Evolutionary conservation across 106 monocot genomes (phyloP).

Genomic region (Dioscorea dumetorum): DNA sequence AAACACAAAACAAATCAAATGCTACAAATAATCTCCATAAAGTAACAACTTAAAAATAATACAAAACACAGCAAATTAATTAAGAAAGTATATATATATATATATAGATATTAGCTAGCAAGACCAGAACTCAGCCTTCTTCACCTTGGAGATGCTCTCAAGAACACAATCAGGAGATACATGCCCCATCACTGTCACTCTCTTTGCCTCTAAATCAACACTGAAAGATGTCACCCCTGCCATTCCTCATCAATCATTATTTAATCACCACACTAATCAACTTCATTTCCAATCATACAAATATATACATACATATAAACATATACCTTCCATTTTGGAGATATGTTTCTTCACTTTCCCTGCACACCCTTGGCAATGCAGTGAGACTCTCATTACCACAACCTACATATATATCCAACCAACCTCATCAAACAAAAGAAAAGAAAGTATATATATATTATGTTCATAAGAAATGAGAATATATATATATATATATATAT

Average conservation of each 20-base stretch:
- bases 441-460: not conserved
- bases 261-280: not conserved
- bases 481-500: not conserved
- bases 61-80: no score
- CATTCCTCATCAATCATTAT: not conserved
- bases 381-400: conserved; percentile 82
- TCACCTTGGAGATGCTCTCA: conserved; percentile 97
- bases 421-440: no score
- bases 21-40: no score
- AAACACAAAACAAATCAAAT: no score
- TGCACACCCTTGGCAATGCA: conserved; percentile 93
- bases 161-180: conserved; percentile 87
- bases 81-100: no score
- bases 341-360: conserved; percentile 92
- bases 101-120: no score
- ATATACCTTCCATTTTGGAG: conserved; percentile 89
- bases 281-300: not conserved
- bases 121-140: conserved; percentile 94
- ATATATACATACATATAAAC: not conserved
- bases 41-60: no score
- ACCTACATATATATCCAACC: conserved; percentile 42
- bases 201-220: conserved; percentile 92
- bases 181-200: conserved; percentile 97
- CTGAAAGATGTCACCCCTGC: conserved; percentile 96
- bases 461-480: not conserved